Conservation (phyloP, 192 early-diverging fungal genomes). For the Umbelopsis ramanniana region DNA sequence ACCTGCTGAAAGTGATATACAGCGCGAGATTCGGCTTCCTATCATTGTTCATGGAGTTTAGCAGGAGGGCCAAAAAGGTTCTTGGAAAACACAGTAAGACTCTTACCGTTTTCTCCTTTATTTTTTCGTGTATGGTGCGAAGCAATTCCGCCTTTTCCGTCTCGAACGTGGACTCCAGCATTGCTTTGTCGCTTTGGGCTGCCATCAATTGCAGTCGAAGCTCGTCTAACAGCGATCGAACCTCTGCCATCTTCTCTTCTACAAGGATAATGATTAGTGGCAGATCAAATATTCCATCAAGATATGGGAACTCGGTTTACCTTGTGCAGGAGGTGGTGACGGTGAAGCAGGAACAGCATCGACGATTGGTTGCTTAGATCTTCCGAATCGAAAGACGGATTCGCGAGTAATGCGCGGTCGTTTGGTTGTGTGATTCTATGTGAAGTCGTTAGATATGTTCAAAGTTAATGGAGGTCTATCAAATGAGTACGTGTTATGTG, state of each 20-base stretch:
- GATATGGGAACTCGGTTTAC: background rate
- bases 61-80: background rate
- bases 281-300: background rate
- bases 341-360: background rate
- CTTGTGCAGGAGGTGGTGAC: constrained; percentile 13
- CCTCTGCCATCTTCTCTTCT: constrained; percentile 12
- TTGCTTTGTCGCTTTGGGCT: constrained; percentile 17
- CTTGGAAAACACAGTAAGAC: background rate
- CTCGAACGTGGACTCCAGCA: background rate
- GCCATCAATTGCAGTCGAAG: constrained; percentile 19
- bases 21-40: constrained; percentile 28
- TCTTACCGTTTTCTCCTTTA: background rate
- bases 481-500: too few relatives aligned
- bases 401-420: constrained; percentile 17
- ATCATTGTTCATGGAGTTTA: background rate
- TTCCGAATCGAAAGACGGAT: constrained; percentile 12
- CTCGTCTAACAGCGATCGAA: constrained; percentile 10
- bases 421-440: constrained; percentile 3
- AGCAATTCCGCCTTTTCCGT: constrained; percentile 13
- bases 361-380: background rate
- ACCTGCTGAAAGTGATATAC: constrained; percentile 26
- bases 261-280: background rate
- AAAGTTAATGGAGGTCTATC: too few relatives aligned
- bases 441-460: too few relatives aligned
- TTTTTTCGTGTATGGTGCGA: constrained; percentile 7